Base-by-base conservation (phyloP, 768 basidiomycete genomes). In the Tulasnella sp. region DNA sequence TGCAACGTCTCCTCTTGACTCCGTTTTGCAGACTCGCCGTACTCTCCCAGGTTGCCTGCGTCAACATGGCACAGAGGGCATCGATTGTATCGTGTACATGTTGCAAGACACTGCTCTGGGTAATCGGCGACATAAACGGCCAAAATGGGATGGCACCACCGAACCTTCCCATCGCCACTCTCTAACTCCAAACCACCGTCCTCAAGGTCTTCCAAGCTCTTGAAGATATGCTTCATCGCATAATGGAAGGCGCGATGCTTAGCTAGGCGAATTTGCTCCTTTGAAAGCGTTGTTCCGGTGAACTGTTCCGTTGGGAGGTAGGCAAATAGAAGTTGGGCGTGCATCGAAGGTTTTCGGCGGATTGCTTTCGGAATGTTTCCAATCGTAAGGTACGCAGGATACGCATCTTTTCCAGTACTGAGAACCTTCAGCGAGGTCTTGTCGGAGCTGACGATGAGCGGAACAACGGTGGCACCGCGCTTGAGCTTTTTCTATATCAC, bases 401-500 rank as follows among this genome's bases (percentile, higher is more conserved):
- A 85, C 8, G 83, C 81, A n/a, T 73, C 67, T 72, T 84, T 83
- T 71, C 82, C 81, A 1, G 80, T 75, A 5, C 77, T 74, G 69
- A 85, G 83, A 1, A 76, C 72, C 16, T 71, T 41, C 0, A 85
- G 76, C 68, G 80, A 78, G 0, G 83, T 85, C 67, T 85, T 85
- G 76, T 86, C 83, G 0, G 83, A 79, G 0, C 83, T 80, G 3
- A 86, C 75, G 29, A 86, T 83, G 6, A 86, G 63, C 0, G 84
- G 84, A 0, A 81, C 75, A 7, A 84, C 77, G 3, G 82, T 80
- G 1, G 80, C 80, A 11, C 73, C 76, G 19, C 34, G 19, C 17
- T 19, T 22, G 26, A 74, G 42, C 62, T 35, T 72, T 16, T 52
- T 40, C 73, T 74, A 71, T n/a, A 44, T 44, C 42, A n/a, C 42